phyloP scores from a whole-genome alignment of 352 stramenopile species.

The Pilasporangium apinafurcum region DNA sequence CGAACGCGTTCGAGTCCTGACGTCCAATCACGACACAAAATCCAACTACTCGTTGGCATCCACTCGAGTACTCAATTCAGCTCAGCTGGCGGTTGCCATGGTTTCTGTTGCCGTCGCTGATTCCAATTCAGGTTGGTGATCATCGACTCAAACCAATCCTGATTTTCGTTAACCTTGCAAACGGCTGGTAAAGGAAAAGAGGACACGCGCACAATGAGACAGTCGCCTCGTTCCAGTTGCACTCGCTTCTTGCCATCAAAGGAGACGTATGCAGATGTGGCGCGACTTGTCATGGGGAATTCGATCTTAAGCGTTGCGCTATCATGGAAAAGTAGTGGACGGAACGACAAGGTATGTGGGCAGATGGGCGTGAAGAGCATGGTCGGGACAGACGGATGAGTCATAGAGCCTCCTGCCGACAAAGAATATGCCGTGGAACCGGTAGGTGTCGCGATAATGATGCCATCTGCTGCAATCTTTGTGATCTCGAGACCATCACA shows the following conservation, averaged over 20 bases:
- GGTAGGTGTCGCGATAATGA: constrained; percentile 98
- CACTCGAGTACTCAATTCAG: neutral
- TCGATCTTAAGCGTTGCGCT: constrained; percentile 88
- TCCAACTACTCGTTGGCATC: too few species aligned
- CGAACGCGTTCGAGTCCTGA: too few species aligned
- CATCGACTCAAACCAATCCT: constrained; percentile 91
- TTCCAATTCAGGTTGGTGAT: constrained; percentile 93
- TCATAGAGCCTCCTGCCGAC: constrained; percentile 95
- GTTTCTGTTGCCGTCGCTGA: constrained; percentile 77
- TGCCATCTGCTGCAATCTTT: constrained; percentile 93
- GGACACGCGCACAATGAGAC: constrained; percentile 81
- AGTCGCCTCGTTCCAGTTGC: constrained; percentile 81
- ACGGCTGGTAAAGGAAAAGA: constrained; percentile 86
- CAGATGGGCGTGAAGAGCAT: constrained; percentile 99
- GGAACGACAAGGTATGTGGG: constrained; percentile 95
- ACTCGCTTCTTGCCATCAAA: constrained; percentile 91
- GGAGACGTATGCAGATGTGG: constrained; percentile 76
- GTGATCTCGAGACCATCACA: constrained; percentile 95
- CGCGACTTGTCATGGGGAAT: constrained; percentile 73
- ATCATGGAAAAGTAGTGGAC: constrained; percentile 89
- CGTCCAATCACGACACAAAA: too few species aligned
- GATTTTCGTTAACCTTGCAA: constrained; percentile 84
- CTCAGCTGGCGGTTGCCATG: constrained; percentile 37
- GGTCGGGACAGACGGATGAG: constrained; percentile 95
- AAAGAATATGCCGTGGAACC: constrained; percentile 98